Base-by-base conservation (phyloP, 352 stramenopile genomes). In the Globisporangium irregulare region DNA sequence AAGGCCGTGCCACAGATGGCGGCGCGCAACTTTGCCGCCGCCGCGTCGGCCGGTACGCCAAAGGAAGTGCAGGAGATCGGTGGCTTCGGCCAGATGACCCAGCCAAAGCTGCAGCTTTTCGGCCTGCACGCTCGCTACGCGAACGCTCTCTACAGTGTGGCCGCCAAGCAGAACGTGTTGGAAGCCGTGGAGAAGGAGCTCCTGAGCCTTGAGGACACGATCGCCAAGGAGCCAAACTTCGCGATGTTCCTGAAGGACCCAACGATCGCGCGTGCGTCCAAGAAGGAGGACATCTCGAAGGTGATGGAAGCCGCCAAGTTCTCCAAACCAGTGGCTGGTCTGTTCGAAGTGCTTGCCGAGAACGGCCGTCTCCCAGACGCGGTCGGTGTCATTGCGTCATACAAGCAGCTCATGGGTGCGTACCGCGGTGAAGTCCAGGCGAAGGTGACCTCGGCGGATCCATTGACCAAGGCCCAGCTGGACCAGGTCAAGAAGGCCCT, bases 111-210 rank as follows among this genome's bases (percentile, higher is more conserved):
- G 71, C 89, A 98, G 73, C 79, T 99, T n/a, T 98, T 98, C 76
- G 97, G 97, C 34, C 77, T 98, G 53, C 90, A 96, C 74, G 96
- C 97, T 57, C 90, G 96, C 54, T 99, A 99, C 83, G 97, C 97
- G 70, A 99, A 98, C 75, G 97, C 97, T 46, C 89, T 98, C 24
- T 99, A 98, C 91, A 91, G 91, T 73, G 96, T 98, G 62, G 97
- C 96, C 38, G 96, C 92, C 71, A 93, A 93, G 78, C 79, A 91
- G 72, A 91, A 94, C 72, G 68, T 76, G 71, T 73, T 97, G 12
- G 86, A 94, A 18, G 71, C 81, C 0, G 89, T 97, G 48, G 89
- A 97, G 81, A 91, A 93, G 77, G 89, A 97, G 76, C 77, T 97
- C 8, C 94, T 98, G 75, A 78, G 65, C 27, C 83, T 95, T 65